Conservation (phyloP, 2,329 filamentous ascomycete species). For the Arthrobotrys musiformis region DNA sequence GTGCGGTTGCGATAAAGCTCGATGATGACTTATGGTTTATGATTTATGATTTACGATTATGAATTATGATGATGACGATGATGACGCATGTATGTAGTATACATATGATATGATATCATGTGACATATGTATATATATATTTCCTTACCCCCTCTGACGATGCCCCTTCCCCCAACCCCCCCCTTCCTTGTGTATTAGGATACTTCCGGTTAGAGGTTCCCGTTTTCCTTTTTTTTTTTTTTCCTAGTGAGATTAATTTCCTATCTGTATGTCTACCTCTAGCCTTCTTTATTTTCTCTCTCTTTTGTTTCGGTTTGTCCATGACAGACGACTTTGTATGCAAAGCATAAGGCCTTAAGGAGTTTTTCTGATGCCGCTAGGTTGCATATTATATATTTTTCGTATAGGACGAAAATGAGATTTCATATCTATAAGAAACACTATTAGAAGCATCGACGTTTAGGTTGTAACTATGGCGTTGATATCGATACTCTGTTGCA, state of each 20-base stretch:
- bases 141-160: not conserved
- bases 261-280: not conserved
- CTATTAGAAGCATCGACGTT: too few species aligned
- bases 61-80: not conserved
- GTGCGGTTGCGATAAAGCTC: too few species aligned
- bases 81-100: not conserved
- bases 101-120: not conserved
- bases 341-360: too few species aligned
- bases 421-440: too few species aligned
- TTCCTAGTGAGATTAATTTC: conserved; percentile 7
- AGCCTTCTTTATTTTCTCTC: not conserved
- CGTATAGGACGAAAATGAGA: too few species aligned
- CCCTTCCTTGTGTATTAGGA: not conserved
- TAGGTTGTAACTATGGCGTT: too few species aligned
- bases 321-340: too few species aligned
- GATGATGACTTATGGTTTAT: too few species aligned
- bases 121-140: conserved; percentile 7
- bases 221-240: not conserved
- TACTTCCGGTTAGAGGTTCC: not conserved
- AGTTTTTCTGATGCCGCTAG: too few species aligned
- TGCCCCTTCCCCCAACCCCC: not conserved
- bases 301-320: not conserved
- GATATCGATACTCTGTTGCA: too few species aligned
- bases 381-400: too few species aligned
- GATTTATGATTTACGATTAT: too few species aligned